Evolutionary conservation across 768 basidiomycete genomes (phyloP).

Genomic region (Auriculariales sp.): DNA sequence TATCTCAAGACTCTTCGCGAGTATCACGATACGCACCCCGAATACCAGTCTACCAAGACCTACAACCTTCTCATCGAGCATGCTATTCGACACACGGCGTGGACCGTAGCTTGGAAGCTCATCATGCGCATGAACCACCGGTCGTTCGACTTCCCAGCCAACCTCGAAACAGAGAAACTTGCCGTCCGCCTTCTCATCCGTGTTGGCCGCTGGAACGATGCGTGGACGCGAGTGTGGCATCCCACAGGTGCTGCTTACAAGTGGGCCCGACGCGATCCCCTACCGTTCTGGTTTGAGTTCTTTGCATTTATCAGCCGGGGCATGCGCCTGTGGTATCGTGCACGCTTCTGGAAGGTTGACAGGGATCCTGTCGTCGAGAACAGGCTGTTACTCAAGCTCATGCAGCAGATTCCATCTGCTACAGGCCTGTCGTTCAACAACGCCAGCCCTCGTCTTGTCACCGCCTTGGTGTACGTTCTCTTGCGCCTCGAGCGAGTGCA

Average conservation of each 20-base stretch:
- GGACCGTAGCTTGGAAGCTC: constrained; percentile 30
- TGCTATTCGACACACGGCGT: constrained; percentile 36
- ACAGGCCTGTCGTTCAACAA: not conserved
- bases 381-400: not conserved
- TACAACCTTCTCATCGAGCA: constrained; percentile 31
- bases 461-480: constrained; percentile 24
- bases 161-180: constrained; percentile 43
- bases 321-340: not conserved
- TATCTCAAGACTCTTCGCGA: constrained; percentile 3
- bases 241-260: constrained; percentile 11
- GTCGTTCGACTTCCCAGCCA: constrained; percentile 22
- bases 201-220: constrained; percentile 40
- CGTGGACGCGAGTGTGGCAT: constrained; percentile 26
- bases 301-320: constrained; percentile 20
- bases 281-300: constrained; percentile 46
- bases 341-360: not conserved
- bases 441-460: not conserved
- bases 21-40: constrained; percentile 10
- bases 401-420: not conserved
- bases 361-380: constrained; percentile 8
- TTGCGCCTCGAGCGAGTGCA: constrained; percentile 23
- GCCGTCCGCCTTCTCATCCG: constrained; percentile 41
- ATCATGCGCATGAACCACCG: constrained; percentile 28
- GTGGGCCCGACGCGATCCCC: constrained; percentile 18
- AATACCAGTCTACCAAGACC: constrained; percentile 24